A percentile compares a stretch with the other conserved stretches of the same genome.
These are phyloP conservation scores for Solanum etuberosum DNA, from an alignment of 257 asterid genomes.

Conservation along the genomic window DNA sequence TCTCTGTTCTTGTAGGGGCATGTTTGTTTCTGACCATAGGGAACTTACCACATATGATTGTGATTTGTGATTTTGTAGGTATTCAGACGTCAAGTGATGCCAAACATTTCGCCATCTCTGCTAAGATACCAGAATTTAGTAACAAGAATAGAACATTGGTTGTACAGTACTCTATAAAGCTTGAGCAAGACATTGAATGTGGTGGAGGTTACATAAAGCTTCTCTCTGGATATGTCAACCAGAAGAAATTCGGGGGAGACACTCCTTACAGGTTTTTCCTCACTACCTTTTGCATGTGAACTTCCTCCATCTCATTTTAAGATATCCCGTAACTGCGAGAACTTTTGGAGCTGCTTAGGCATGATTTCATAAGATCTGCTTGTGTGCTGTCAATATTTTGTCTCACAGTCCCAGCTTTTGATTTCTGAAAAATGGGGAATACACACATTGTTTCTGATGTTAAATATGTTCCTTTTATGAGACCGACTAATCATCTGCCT, in stretches of 20 bases:
- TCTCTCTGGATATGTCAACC: slow-evolving; percentile 83
- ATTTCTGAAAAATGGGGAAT: background rate
- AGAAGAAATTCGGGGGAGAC: slow-evolving; percentile 96
- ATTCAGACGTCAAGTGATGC: slow-evolving; percentile 86
- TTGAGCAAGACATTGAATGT: slow-evolving; percentile 96
- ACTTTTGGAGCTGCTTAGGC: background rate
- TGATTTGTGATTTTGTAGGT: slow-evolving; percentile 35
- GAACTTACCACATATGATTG: background rate
- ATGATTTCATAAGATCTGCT: background rate
- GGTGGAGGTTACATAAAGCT: slow-evolving; percentile 97
- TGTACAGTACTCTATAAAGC: slow-evolving; percentile 73
- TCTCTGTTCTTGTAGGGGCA: background rate
- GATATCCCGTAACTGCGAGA: background rate
- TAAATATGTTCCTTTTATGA: background rate
- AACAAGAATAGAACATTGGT: slow-evolving; percentile 88
- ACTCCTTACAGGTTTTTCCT: slow-evolving; percentile 82
- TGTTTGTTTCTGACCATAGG: background rate
- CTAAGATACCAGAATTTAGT: slow-evolving; percentile 86
- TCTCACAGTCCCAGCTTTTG: background rate
- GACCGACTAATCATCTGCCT: background rate
- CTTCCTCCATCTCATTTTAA: background rate
- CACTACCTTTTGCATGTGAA: background rate
- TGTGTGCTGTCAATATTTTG: background rate
- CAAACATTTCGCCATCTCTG: slow-evolving; percentile 78
- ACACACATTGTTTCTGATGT: background rate